A percentile compares a stretch with the other conserved stretches of the same genome.
phyloP scores from a whole-genome alignment of 2,329 filamentous ascomycete species.

The Exophiala viscosa region DNA sequence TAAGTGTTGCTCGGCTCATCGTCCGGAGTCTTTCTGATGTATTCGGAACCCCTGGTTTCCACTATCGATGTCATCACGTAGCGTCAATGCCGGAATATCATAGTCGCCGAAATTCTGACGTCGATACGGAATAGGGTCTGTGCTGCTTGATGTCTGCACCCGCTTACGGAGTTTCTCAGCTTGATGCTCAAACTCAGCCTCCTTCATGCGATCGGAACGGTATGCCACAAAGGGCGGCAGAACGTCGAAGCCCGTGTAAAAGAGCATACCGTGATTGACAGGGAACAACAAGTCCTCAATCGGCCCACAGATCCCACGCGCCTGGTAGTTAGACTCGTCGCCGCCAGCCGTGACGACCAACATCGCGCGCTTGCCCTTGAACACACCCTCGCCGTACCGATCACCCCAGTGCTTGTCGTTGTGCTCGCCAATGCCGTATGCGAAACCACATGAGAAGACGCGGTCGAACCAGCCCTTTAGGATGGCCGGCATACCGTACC shows the following conservation, averaged over 20 bases:
- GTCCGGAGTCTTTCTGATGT: too few species aligned
- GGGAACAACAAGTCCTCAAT: conserved; percentile 4
- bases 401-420: conserved; percentile 6
- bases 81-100: background rate
- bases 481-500: conserved; percentile 5
- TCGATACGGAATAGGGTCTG: conserved; percentile 2
- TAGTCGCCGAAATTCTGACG: conserved; percentile 3
- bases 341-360: conserved; percentile 2
- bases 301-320: conserved; percentile 1
- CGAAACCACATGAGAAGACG: conserved; percentile 7
- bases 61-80: conserved; percentile 1
- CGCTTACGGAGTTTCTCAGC: conserved; percentile 4
- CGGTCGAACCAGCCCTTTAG: conserved; percentile 3
- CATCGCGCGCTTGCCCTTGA: conserved; percentile 2
- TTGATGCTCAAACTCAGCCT: background rate
- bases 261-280: conserved; percentile 2
- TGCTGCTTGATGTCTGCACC: background rate
- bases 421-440: conserved; percentile 4
- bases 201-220: background rate
- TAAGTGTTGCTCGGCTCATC: too few species aligned
- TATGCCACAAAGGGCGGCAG: conserved; percentile 3
- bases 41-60: background rate
- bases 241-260: conserved; percentile 2
- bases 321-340: background rate
- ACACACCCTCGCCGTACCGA: conserved; percentile 5